phyloP scores from a whole-genome alignment of 164 flowering plant genomes.

The Berberis vulgaris region DNA sequence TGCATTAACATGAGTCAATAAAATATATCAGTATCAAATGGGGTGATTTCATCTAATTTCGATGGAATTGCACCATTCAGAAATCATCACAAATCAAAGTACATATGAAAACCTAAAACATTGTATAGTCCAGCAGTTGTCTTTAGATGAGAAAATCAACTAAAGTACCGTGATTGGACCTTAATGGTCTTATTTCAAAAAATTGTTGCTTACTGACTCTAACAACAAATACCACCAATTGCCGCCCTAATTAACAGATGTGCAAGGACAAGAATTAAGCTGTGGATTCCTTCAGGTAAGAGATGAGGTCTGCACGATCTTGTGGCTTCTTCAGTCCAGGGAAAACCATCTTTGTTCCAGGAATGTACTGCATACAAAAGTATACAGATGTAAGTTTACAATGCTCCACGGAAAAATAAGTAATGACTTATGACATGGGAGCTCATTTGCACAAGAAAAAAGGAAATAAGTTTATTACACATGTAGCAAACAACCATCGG shows the following conservation, averaged over 20 bases:
- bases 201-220: neutral
- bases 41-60: no score
- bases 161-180: neutral
- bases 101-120: neutral
- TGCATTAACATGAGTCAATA: no score
- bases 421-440: no score
- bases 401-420: no score
- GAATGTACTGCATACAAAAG: slow-evolving; percentile 34
- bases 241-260: neutral
- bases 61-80: no score
- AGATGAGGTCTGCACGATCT: slow-evolving; percentile 49
- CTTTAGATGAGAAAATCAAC: neutral
- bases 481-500: no score
- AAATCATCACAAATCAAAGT: no score
- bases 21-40: no score
- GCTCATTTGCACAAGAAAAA: no score
- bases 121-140: neutral
- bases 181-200: slow-evolving; percentile 4
- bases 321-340: slow-evolving; percentile 57
- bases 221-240: neutral
- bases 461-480: no score
- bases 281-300: slow-evolving; percentile 39
- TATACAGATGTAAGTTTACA: no score
- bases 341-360: slow-evolving; percentile 60
- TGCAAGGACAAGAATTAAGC: neutral